phyloP scores from a whole-genome alignment of 129 eudicot species.

The Artemisia argyi region DNA sequence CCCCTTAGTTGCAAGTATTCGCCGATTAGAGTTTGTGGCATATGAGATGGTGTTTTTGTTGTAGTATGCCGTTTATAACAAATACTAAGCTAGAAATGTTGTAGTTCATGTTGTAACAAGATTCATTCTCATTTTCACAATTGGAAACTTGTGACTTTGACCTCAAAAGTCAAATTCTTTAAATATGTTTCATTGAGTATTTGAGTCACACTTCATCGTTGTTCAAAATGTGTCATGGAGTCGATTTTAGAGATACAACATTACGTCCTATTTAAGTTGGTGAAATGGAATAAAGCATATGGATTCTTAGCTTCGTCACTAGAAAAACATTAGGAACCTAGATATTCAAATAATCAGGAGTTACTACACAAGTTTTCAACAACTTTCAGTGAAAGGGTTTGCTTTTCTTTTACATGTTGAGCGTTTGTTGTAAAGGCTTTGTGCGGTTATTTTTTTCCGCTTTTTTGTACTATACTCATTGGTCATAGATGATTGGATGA shows the following conservation, averaged over 20 bases:
- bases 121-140: not conserved
- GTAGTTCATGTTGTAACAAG: not conserved
- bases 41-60: not conserved
- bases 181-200: not conserved
- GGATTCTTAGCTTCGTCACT: not conserved
- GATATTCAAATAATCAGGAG: not conserved
- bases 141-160: conserved; percentile 6
- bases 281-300: not conserved
- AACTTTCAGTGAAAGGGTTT: not conserved
- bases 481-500: conserved; percentile 1
- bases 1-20: not conserved
- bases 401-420: no score
- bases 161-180: not conserved
- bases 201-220: not conserved
- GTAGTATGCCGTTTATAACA: not conserved
- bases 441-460: not conserved
- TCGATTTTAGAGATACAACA: not conserved
- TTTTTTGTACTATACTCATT: not conserved
- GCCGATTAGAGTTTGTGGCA: not conserved
- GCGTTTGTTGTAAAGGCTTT: not conserved
- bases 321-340: not conserved
- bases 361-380: not conserved
- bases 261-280: not conserved
- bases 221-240: not conserved
- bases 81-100: not conserved